Conservation (phyloP, 2,329 filamentous ascomycete species). For the Onygena corvina region DNA sequence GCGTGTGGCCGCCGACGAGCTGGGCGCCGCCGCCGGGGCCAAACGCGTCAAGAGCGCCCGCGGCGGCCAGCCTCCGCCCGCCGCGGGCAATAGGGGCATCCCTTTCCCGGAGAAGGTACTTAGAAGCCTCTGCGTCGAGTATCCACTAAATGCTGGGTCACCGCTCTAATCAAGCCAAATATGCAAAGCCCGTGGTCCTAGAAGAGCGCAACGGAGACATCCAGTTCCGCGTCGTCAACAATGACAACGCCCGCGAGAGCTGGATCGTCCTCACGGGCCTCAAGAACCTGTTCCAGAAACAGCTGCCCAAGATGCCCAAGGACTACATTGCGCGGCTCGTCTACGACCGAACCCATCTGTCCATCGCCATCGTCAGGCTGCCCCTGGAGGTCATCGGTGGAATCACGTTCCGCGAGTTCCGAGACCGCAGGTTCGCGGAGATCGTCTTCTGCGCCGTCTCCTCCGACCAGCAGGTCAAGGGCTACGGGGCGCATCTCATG, state of each 20-base stretch:
- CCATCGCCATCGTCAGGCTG: conserved; percentile 94
- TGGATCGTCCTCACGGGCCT: conserved; percentile 89
- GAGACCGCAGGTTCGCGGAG: conserved; percentile 82
- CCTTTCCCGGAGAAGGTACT: too few species aligned
- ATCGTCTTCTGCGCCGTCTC: conserved; percentile 98
- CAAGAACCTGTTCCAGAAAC: conserved; percentile 97
- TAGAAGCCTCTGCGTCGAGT: too few species aligned
- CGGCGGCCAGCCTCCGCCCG: too few species aligned
- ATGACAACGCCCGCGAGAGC: conserved; percentile 75
- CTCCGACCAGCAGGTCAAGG: conserved; percentile 96
- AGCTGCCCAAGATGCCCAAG: conserved; percentile 97
- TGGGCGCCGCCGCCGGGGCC: too few species aligned
- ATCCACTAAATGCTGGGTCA: too few species aligned
- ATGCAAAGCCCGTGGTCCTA: conserved; percentile 79
- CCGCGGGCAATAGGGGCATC: too few species aligned
- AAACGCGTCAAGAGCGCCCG: too few species aligned
- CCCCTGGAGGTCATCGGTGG: conserved; percentile 84
- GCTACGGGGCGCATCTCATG: conserved; percentile 96
- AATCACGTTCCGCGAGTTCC: conserved; percentile 93
- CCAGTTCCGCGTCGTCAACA: conserved; percentile 95
- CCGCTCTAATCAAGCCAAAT: too few species aligned
- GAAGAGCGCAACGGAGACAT: conserved; percentile 92
- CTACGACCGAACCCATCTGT: conserved; percentile 90
- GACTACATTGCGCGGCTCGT: conserved; percentile 96
- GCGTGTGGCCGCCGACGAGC: too few species aligned